phyloP scores from a whole-genome alignment of 768 basidiomycete species.

The Suillus subaureus region DNA sequence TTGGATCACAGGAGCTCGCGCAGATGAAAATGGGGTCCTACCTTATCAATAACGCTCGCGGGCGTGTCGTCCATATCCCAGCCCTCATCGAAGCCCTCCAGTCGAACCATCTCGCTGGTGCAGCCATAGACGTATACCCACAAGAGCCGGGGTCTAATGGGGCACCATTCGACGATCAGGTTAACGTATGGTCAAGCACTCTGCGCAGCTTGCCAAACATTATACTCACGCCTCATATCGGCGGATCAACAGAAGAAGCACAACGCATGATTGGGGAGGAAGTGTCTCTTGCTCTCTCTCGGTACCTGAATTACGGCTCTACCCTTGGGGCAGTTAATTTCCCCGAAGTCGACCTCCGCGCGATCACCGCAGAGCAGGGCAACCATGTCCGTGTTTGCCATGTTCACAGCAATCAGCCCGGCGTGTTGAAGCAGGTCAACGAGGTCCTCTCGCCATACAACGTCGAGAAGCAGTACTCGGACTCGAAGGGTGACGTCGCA shows the following conservation, averaged over 20 bases:
- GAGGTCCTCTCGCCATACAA: slow-evolving; percentile 93
- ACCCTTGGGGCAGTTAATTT: slow-evolving; percentile 96
- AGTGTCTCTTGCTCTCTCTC: slow-evolving; percentile 79
- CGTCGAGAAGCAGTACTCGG: slow-evolving; percentile 99
- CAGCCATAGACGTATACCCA: slow-evolving; percentile 92
- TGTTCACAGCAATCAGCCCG: slow-evolving; percentile 93
- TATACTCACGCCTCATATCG: slow-evolving; percentile 98
- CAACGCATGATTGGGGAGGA: slow-evolving; percentile 97
- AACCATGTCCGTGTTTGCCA: slow-evolving; percentile 89
- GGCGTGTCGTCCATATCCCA: slow-evolving; percentile 93
- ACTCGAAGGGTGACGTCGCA: slow-evolving; percentile 90
- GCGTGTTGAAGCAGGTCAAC: slow-evolving; percentile 94
- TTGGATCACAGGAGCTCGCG: slow-evolving; percentile 71
- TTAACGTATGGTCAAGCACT: slow-evolving; percentile 82
- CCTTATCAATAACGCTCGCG: slow-evolving; percentile 97
- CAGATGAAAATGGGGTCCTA: slow-evolving; percentile 95
- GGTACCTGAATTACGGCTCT: slow-evolving; percentile 92
- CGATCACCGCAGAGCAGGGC: slow-evolving; percentile 83
- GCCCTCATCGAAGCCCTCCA: slow-evolving; percentile 81
- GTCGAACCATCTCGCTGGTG: slow-evolving; percentile 87
- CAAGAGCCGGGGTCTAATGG: slow-evolving; percentile 93
- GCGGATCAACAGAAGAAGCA: slow-evolving; percentile 98
- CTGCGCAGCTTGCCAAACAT: slow-evolving; percentile 84
- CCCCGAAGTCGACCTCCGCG: slow-evolving; percentile 96
- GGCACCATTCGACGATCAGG: slow-evolving; percentile 81